Conservation (phyloP, 441 rosid species). For the Populus trichocarpa region DNA sequence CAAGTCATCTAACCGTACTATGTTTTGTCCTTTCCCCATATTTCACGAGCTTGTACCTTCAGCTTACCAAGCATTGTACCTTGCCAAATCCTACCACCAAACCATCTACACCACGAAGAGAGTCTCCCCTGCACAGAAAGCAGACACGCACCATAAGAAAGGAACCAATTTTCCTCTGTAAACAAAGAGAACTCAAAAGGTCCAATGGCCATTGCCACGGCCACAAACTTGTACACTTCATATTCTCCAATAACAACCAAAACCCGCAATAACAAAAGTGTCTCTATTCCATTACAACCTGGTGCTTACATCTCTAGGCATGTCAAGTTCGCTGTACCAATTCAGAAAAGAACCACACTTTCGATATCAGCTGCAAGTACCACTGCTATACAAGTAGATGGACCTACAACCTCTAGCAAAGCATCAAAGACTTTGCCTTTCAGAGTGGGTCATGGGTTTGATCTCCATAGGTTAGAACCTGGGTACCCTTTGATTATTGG, state of each 20-base stretch:
- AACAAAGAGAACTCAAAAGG: neutral
- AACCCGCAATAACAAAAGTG: conserved; percentile 15
- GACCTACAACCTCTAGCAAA: conserved; percentile 34
- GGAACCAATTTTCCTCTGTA: neutral
- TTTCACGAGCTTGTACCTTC: neutral
- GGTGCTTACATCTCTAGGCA: conserved; percentile 3
- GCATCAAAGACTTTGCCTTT: conserved; percentile 62
- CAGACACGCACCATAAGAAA: neutral
- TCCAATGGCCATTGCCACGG: conserved; percentile 49
- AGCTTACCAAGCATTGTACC: neutral
- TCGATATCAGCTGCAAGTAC: conserved; percentile 37
- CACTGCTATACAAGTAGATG: conserved; percentile 43
- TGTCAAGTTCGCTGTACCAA: conserved; percentile 12
- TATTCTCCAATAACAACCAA: conserved; percentile 3
- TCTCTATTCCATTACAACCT: conserved; percentile 21
- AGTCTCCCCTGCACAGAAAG: neutral
- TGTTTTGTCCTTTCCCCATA: neutral
- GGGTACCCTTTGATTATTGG: conserved; percentile 94
- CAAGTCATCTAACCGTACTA: neutral
- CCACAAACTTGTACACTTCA: conserved; percentile 31
- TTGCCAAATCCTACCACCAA: neutral
- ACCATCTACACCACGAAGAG: neutral
- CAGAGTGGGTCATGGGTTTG: conserved; percentile 92
- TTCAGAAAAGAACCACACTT: conserved; percentile 13
- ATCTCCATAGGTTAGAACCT: conserved; percentile 85